phyloP scores from a whole-genome alignment of 2,329 filamentous ascomycete species.

The Colletotrichum chrysophilum region DNA sequence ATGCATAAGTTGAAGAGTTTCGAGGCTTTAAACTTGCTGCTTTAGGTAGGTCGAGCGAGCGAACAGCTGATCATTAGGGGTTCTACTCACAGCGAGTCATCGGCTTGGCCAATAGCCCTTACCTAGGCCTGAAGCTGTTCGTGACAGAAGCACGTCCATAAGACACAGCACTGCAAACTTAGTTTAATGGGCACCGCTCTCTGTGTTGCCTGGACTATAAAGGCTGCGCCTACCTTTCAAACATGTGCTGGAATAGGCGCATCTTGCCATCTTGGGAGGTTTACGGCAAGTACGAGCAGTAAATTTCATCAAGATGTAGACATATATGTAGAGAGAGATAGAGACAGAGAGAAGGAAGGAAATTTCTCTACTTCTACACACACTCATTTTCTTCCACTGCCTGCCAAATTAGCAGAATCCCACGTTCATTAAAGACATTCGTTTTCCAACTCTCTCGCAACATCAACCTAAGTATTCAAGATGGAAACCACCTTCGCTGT shows the following conservation, averaged over 20 bases:
- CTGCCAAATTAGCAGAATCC: rapidly evolving
- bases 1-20: not conserved
- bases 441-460: not conserved
- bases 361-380: not conserved
- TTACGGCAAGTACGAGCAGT: too few relatives aligned
- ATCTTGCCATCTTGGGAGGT: not conserved
- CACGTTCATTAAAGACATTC: not conserved
- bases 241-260: not conserved
- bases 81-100: not conserved
- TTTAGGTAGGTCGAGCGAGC: not conserved
- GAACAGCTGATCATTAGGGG: rapidly evolving
- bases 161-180: not conserved
- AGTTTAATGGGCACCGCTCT: not conserved
- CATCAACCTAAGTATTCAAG: not conserved
- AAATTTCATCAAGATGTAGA: too few relatives aligned
- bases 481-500: not conserved
- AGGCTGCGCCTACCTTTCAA: not conserved
- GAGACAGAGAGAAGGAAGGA: not conserved
- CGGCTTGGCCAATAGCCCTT: not conserved
- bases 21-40: not conserved
- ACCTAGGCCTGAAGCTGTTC: not conserved
- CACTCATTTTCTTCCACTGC: not conserved
- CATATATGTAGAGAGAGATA: not conserved
- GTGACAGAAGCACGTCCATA: not conserved
- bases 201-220: not conserved